phyloP scores from a whole-genome alignment of 179 eudicot genomes.

The Patellifolia procumbens region DNA sequence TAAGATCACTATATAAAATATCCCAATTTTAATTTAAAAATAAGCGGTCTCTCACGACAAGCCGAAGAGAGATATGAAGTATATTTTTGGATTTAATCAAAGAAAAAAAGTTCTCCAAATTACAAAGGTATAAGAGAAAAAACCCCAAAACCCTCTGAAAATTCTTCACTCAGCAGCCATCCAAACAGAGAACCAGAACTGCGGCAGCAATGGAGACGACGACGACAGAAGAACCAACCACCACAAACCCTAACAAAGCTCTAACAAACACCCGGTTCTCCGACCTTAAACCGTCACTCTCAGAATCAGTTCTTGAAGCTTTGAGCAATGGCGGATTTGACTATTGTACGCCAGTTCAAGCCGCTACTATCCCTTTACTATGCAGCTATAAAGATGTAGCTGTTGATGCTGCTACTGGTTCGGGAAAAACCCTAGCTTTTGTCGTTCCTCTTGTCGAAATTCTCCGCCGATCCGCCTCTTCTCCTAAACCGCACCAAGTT shows the following conservation, averaged over 20 bases:
- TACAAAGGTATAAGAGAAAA: neutral
- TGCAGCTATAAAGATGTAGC: conserved; percentile 74
- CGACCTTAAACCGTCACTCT: conserved; percentile 67
- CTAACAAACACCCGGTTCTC: conserved; percentile 71
- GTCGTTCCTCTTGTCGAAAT: conserved; percentile 80
- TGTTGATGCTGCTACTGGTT: conserved; percentile 97
- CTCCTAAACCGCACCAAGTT: conserved; percentile 74
- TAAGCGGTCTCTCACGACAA: too few species aligned
- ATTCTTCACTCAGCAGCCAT: neutral
- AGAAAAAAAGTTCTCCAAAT: too few species aligned
- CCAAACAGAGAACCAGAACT: too few species aligned
- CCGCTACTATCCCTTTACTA: conserved; percentile 80
- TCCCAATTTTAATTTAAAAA: too few species aligned
- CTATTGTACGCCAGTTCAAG: conserved; percentile 89
- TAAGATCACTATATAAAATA: too few species aligned
- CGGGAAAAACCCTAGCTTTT: conserved; percentile 93
- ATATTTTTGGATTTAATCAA: too few species aligned
- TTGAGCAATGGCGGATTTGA: conserved; percentile 56
- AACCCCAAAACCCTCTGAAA: neutral
- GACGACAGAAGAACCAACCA: conserved; percentile 8
- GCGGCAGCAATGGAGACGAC: conserved; percentile 17
- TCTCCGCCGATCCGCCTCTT: conserved; percentile 50
- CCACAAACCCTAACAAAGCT: conserved; percentile 52
- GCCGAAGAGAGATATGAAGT: too few species aligned
- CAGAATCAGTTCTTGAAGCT: conserved; percentile 61